Conservation (phyloP, 2,329 filamentous ascomycete genomes). For the Fusarium clavum region DNA sequence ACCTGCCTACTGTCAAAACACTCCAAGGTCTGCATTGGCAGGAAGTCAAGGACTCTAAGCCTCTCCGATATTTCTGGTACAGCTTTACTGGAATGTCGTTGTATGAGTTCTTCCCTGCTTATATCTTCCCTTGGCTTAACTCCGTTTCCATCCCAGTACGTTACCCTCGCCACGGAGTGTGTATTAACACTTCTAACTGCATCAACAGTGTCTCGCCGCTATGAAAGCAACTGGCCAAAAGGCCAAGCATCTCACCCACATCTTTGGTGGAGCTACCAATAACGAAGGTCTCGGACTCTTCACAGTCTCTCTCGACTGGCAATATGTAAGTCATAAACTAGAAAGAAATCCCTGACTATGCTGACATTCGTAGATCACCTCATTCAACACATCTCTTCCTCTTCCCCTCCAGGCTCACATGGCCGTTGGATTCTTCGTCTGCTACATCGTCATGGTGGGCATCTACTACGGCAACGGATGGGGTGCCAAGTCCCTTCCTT, state of each 20-base stretch:
- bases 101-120: constrained; percentile 66
- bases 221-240: constrained; percentile 62
- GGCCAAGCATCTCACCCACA: constrained; percentile 57
- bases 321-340: constrained; percentile 56
- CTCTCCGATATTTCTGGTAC: constrained; percentile 65
- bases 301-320: constrained; percentile 65
- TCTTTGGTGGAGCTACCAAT: constrained; percentile 64
- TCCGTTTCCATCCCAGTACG: constrained; percentile 61
- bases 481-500: constrained; percentile 60
- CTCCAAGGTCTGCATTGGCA: constrained; percentile 68
- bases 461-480: constrained; percentile 65
- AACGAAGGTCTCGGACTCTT: constrained; percentile 66
- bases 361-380: constrained; percentile 60
- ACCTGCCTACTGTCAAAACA: constrained; percentile 63
- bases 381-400: constrained; percentile 63
- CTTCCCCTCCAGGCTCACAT: constrained; percentile 62
- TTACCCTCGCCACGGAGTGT: fast-evolving
- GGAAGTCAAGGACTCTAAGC: constrained; percentile 61
- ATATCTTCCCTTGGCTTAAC: constrained; percentile 67
- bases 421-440: constrained; percentile 59
- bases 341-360: fast-evolving
- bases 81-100: constrained; percentile 60
- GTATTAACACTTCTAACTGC: neutral
- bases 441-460: constrained; percentile 61
- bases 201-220: constrained; percentile 58